Evolutionary conservation across 2,329 filamentous ascomycete species (phyloP).

Genomic region (Scytalidium lignicola): DNA sequence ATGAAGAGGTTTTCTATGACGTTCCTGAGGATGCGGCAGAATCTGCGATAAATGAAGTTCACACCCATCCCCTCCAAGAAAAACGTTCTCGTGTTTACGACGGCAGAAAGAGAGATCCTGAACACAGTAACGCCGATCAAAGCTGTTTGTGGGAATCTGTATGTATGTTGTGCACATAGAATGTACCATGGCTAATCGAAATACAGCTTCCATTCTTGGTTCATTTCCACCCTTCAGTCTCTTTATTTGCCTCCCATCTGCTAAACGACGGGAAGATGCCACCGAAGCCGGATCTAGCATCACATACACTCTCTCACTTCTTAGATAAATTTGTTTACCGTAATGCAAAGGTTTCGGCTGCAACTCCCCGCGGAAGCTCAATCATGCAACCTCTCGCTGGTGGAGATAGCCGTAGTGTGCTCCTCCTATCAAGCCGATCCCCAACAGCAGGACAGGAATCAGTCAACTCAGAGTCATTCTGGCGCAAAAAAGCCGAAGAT

Average conservation of each 20-base stretch:
- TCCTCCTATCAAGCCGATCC: slow-evolving; percentile 48
- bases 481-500: slow-evolving; percentile 83
- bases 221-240: slow-evolving; percentile 92
- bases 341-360: slow-evolving; percentile 69
- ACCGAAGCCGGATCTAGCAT: slow-evolving; percentile 83
- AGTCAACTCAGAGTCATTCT: slow-evolving; percentile 86
- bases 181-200: slow-evolving; percentile 8
- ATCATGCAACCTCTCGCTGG: slow-evolving; percentile 93
- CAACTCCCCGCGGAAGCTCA: slow-evolving; percentile 67
- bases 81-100: slow-evolving; percentile 56
- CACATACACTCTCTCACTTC: slow-evolving; percentile 91
- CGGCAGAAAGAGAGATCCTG: slow-evolving; percentile 83
- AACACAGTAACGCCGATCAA: slow-evolving; percentile 86
- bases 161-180: slow-evolving; percentile 25
- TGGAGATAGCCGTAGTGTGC: slow-evolving; percentile 52
- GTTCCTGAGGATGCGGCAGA: slow-evolving; percentile 50
- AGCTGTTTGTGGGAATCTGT: slow-evolving; percentile 92
- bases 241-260: slow-evolving; percentile 71
- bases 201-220: slow-evolving; percentile 57
- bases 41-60: slow-evolving; percentile 15
- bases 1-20: slow-evolving; percentile 52
- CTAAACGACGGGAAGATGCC: slow-evolving; percentile 65
- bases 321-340: slow-evolving; percentile 98
- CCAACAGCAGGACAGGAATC: slow-evolving; percentile 49
- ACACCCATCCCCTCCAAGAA: slow-evolving; percentile 4